Evolutionary conservation across 1,284 basidiomycete genomes (phyloP), one percentile per base, ranked within the genome.

Genomic region (Phaffia rhodozyma): DNA sequence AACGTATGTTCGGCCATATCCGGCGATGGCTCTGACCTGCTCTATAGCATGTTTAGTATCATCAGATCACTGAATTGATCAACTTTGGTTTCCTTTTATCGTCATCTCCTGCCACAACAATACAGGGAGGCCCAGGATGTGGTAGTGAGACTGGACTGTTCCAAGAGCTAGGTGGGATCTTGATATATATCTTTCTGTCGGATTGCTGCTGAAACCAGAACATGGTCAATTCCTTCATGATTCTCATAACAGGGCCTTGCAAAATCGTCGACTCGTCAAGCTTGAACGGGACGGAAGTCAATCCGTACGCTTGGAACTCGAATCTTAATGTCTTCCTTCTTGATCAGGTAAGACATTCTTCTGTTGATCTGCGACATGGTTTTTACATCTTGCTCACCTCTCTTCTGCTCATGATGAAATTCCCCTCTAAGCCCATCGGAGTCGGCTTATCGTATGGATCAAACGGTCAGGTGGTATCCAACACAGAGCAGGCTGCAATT

Each of bases 361-460:
- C 34, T 29, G 5, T 16, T 32, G 4, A 5, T 27, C 43, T 55
- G 25, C 47, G 18, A 13, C 23, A 6, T 25, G 18, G 25, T 32
- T 13, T 34, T 34, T 9, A 34, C 48, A 25, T 49, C 50, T 48
- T 43, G 48, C 32, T 38, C 25, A 29, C 16, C 29, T 52, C 21
- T 27, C 25, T 21, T 21, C 49, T 55, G 13, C 32, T 63, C 61
- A 16, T 23, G 18, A 20, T 25, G 20, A 51, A 48, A 5, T 30
- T 64, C 32, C 51, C 27, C 6, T n/a, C 27, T 11, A 32, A 74
- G 67, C 76, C 75, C 11, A 80, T 88, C 55, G 83, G 83, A 20
- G 85, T 86, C 2, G 85, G 86, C 3, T 86, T 82, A 73, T 84
- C 82, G 0, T 86, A 87, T 68, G 83, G 84, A 0, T 83, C 86